Percentiles rank a stretch among this genome's conserved stretches.
These are phyloP conservation scores for Fusarium redolens DNA, from an alignment of 2,329 filamentous ascomycete genomes.

Conservation along the genomic window DNA sequence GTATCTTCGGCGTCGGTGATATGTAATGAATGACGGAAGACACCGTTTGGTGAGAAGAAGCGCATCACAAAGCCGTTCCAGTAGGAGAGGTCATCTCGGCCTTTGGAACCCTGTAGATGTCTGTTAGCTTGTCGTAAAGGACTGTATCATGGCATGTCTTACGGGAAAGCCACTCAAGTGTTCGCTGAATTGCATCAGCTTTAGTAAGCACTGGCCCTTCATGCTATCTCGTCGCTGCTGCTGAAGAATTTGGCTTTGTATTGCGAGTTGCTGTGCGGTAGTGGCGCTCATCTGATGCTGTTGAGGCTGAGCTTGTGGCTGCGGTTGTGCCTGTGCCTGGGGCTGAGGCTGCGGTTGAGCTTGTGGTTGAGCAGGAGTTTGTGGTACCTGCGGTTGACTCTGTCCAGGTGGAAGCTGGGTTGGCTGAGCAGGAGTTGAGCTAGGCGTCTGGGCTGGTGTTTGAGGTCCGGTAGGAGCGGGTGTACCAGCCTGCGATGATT, in stretches of 20 bases:
- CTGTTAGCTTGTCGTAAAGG: slow-evolving; percentile 1
- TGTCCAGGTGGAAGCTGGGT: slow-evolving; percentile 48
- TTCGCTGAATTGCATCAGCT: slow-evolving; percentile 72
- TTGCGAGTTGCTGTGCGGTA: slow-evolving; percentile 51
- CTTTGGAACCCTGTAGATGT: slow-evolving; percentile 61
- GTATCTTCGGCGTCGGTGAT: slow-evolving; percentile 66
- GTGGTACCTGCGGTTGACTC: slow-evolving; percentile 50
- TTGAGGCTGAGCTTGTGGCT: slow-evolving; percentile 47
- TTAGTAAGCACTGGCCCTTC: slow-evolving; percentile 69
- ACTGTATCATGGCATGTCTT: slow-evolving; percentile 36
- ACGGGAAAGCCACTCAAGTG: slow-evolving; percentile 69
- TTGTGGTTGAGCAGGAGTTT: slow-evolving; percentile 52
- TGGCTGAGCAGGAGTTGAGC: slow-evolving; percentile 52
- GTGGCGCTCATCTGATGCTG: slow-evolving; percentile 47
- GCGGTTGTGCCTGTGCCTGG: slow-evolving; percentile 48
- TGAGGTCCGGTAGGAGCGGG: slow-evolving; percentile 59
- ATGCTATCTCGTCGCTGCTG: slow-evolving; percentile 63
- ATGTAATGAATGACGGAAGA: slow-evolving; percentile 79
- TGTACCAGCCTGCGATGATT: slow-evolving; percentile 55
- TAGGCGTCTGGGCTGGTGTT: slow-evolving; percentile 59
- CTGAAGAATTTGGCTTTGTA: slow-evolving; percentile 52
- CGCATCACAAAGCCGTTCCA: slow-evolving; percentile 84
- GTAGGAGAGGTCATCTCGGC: slow-evolving; percentile 75
- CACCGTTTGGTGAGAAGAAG: slow-evolving; percentile 83
- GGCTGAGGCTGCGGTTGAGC: slow-evolving; percentile 50